These are phyloP conservation scores for Phytophthora litchii DNA, from an alignment of 352 stramenopile species.

Conservation along the genomic window DNA sequence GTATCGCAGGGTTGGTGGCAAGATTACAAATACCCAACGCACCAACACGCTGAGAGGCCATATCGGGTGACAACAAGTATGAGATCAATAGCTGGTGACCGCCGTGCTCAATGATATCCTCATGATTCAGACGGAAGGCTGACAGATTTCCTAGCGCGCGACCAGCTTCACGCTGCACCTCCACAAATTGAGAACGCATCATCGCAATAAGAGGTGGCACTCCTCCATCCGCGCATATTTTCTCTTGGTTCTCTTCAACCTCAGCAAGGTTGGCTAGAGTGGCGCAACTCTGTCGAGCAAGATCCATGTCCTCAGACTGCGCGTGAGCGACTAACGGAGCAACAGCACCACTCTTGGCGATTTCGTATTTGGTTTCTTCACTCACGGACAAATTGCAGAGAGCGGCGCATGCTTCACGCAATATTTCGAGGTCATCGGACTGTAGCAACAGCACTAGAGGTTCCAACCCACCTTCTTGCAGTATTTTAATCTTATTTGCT, in stretches of 20 bases:
- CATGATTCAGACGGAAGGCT: slow-evolving; percentile 88
- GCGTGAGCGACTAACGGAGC: slow-evolving; percentile 90
- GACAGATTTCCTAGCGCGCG: slow-evolving; percentile 94
- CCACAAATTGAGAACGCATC: slow-evolving; percentile 96
- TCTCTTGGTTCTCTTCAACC: slow-evolving; percentile 95
- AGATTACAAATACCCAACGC: slow-evolving; percentile 96
- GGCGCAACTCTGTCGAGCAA: slow-evolving; percentile 90
- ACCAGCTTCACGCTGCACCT: slow-evolving; percentile 92
- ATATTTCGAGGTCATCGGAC: slow-evolving; percentile 92
- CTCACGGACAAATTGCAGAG: slow-evolving; percentile 95
- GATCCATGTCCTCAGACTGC: slow-evolving; percentile 93
- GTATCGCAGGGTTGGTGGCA: slow-evolving; percentile 90
- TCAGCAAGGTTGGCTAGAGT: slow-evolving; percentile 96
- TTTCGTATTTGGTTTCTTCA: slow-evolving; percentile 98
- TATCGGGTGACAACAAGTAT: slow-evolving; percentile 95
- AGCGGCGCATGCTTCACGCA: slow-evolving; percentile 93
- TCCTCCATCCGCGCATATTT: slow-evolving; percentile 92
- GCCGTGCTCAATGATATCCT: slow-evolving; percentile 91
- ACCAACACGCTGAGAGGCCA: slow-evolving; percentile 92
- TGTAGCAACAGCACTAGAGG: slow-evolving; percentile 91
- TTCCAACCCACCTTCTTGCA: slow-evolving; percentile 96
- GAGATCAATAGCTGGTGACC: slow-evolving; percentile 96
- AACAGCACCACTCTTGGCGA: slow-evolving; percentile 94
- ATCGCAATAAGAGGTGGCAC: slow-evolving; percentile 92
- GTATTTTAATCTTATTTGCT: slow-evolving; percentile 95